Percentiles rank a stretch among this genome's conserved stretches.
These are phyloP conservation scores for Tuber umbilicatum DNA, from an alignment of 495 filamentous ascomycete genomes.

Conservation along the genomic window DNA sequence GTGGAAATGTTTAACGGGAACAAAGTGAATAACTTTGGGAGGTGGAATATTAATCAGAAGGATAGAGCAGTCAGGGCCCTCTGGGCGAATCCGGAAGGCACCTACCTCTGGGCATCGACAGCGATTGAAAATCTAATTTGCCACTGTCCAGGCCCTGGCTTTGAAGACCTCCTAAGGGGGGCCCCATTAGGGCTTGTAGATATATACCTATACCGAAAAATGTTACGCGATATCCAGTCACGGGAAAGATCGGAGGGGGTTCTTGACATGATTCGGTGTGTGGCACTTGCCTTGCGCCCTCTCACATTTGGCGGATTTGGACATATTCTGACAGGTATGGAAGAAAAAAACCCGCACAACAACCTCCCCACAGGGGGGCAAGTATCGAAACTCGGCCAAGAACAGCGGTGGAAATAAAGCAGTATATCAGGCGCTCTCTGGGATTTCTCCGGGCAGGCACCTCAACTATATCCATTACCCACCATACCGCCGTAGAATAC, in stretches of 20 bases:
- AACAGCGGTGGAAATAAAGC: neutral
- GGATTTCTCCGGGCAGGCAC: neutral
- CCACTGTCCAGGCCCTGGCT: neutral
- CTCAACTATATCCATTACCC: neutral
- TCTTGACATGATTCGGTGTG: neutral
- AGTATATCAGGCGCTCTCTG: neutral
- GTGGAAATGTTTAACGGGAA: neutral
- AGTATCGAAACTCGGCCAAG: fast-evolving
- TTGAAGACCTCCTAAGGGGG: neutral
- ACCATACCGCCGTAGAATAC: neutral
- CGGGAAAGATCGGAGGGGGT: neutral
- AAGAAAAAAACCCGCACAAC: neutral
- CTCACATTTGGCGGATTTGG: neutral
- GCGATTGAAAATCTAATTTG: neutral
- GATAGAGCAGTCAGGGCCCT: neutral
- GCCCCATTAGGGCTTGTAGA: neutral
- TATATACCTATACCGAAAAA: neutral
- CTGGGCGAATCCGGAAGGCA: neutral
- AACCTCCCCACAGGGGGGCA: neutral
- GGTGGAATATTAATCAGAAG: neutral
- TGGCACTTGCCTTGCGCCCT: neutral
- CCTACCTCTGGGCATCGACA: neutral
- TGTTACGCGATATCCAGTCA: neutral
- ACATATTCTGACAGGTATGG: neutral
- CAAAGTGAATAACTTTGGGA: neutral